Conservation (phyloP, 169 alveolate species). For the Cryptosporidium xiaoi region DNA sequence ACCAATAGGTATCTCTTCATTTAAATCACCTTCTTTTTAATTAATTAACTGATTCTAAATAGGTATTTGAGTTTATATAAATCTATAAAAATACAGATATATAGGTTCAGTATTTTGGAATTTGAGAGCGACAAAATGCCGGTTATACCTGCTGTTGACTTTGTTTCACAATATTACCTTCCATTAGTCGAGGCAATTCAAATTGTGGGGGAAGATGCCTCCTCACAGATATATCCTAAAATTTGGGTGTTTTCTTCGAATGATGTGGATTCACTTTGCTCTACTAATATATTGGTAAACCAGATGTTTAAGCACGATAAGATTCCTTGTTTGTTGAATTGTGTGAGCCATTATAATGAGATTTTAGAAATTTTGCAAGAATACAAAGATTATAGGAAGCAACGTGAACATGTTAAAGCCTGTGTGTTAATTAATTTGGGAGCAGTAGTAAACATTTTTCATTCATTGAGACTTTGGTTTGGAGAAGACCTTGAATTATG, state of each 20-base stretch:
- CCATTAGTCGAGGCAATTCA: constrained; percentile 34
- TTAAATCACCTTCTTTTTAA: too few relatives aligned
- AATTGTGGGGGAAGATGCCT: not conserved
- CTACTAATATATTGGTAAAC: constrained; percentile 35
- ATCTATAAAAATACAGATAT: too few relatives aligned
- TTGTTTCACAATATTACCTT: constrained; percentile 55
- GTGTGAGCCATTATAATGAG: constrained; percentile 72
- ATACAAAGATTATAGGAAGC: constrained; percentile 20
- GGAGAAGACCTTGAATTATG: constrained; percentile 54
- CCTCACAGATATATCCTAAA: constrained; percentile 22
- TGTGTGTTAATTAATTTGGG: constrained; percentile 60
- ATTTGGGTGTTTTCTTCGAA: constrained; percentile 68
- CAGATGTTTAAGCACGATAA: constrained; percentile 57
- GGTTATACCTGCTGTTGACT: constrained; percentile 54
- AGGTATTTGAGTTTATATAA: too few relatives aligned
- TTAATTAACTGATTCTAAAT: too few relatives aligned
- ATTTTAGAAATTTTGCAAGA: constrained; percentile 50
- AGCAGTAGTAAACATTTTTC: constrained; percentile 63
- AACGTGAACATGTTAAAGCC: constrained; percentile 27
- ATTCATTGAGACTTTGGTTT: constrained; percentile 55
- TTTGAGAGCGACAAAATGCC: constrained; percentile 40
- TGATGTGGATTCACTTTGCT: constrained; percentile 72
- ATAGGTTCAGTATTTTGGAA: not conserved
- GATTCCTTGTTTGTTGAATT: constrained; percentile 35
- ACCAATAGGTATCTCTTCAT: too few relatives aligned